A percentile compares a stretch with the other conserved stretches of the same genome.
These are phyloP conservation scores for Kuraishia ogatae DNA, from an alignment of 805 yeast genomes.

Conservation along the genomic window DNA sequence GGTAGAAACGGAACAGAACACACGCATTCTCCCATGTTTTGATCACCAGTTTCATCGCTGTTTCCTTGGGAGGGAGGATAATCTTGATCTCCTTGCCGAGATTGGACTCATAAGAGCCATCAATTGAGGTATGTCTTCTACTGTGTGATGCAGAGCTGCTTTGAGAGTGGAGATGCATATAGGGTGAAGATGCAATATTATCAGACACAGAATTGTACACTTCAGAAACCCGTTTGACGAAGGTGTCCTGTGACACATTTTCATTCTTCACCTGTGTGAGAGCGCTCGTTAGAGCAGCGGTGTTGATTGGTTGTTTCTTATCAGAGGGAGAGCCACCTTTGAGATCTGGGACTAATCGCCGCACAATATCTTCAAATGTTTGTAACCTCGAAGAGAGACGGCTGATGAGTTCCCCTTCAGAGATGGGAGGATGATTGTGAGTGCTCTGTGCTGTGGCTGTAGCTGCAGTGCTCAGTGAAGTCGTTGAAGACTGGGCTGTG, in stretches of 20 bases:
- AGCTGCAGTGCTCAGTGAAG: not conserved
- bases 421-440: constrained; percentile 7
- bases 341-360: constrained; percentile 21
- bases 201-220: not conserved
- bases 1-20: constrained; percentile 77
- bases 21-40: constrained; percentile 84
- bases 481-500: constrained; percentile 2
- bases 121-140: constrained; percentile 17
- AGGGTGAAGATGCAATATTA: not conserved
- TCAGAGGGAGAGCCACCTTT: constrained; percentile 16
- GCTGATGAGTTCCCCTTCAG: constrained; percentile 18
- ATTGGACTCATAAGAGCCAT: constrained; percentile 29
- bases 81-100: constrained; percentile 47
- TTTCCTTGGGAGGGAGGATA: constrained; percentile 67
- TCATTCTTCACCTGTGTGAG: constrained; percentile 17
- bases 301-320: constrained; percentile 21
- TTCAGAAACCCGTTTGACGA: not conserved
- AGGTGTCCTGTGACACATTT: constrained; percentile 1
- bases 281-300: constrained; percentile 21
- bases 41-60: constrained; percentile 61
- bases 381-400: constrained; percentile 21
- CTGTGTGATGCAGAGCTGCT: not conserved
- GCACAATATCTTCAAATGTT: constrained; percentile 23
- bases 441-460: not conserved
- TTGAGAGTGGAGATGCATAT: not conserved